phyloP scores from a whole-genome alignment of 2,329 filamentous ascomycete species.

The Daldinia sp. region DNA sequence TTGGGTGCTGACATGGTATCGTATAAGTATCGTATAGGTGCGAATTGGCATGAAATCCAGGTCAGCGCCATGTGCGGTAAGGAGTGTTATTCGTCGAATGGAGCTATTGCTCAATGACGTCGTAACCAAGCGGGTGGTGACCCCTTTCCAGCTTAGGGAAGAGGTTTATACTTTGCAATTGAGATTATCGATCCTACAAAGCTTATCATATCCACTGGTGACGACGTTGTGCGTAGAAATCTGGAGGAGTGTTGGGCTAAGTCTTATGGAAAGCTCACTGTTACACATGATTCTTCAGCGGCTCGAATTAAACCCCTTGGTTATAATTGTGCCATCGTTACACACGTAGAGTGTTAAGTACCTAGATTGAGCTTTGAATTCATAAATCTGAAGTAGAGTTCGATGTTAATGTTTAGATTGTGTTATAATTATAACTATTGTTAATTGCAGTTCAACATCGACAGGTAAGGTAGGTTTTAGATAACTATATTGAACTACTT shows the following conservation, averaged over 20 bases:
- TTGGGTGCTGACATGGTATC: constrained; percentile 8
- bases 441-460: neutral
- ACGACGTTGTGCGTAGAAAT: constrained; percentile 9
- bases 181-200: constrained; percentile 26
- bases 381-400: neutral
- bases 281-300: neutral
- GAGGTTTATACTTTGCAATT: constrained; percentile 27
- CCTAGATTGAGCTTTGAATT: neutral
- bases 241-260: constrained; percentile 2
- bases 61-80: constrained; percentile 33
- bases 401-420: neutral
- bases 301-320: neutral
- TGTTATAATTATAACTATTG: neutral
- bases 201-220: constrained; percentile 8
- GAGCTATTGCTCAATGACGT: constrained; percentile 26
- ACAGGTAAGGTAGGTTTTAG: neutral
- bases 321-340: neutral
- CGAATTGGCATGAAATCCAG: constrained; percentile 11
- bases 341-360: neutral
- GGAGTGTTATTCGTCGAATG: constrained; percentile 17
- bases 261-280: neutral
- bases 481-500: neutral
- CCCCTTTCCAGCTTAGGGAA: constrained; percentile 18
- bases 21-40: constrained; percentile 3
- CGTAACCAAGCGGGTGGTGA: constrained; percentile 17